Base-by-base conservation (phyloP, 345 rosid genomes). In the Draba incana region DNA sequence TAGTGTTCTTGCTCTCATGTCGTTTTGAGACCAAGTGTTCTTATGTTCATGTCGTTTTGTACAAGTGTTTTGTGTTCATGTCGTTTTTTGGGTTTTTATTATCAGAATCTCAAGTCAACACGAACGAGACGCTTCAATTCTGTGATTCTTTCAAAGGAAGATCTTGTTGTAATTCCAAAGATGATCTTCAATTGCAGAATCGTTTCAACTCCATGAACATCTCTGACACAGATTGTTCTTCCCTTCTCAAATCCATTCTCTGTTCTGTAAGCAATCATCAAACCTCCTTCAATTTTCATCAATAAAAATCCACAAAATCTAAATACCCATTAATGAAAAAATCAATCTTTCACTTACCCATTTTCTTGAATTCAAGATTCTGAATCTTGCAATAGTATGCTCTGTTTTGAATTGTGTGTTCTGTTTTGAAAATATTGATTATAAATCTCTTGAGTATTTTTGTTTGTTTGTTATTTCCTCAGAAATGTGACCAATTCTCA, bases 401-500 rank as follows among this genome's bases (percentile, higher is more conserved):
- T 31, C 35, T 31, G 35, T 31, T 31, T 31, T 31, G 45, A 63
- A 64, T 20, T 27, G 30, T 27, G 30, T 27, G 30, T 27, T 27
- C 30, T 27, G 30, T 27, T 27, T 27, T 27, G 45, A 63, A 64
- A 25, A 24, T 49, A n/a, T 10, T 39, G 15, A 41, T 41, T 70
- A 27, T 57, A 24, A 73, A 43, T 43, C 35, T 45, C 25, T 50
- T 23, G 20, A 20, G 20, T 20, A 20, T 20, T 20, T 20, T 20
- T 10, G 8, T 58, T 24, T 14, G 0, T 55, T 16, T 51, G 15
- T 23, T 11, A 0, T 23, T 41, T 15, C 13, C 15, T 3, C 81
- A 93, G 98, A 88, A 76, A 86, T 93, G 98, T 53, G 98, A 93
- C 78, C 88, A 86, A 43, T 90, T 78, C 84, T 87, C 98, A 25